A percentile compares a stretch with the other conserved stretches of the same genome.
Evolutionary conservation across 2,329 filamentous ascomycete genomes (phyloP).

Genomic region (Mycosphaerella arachidis): DNA sequence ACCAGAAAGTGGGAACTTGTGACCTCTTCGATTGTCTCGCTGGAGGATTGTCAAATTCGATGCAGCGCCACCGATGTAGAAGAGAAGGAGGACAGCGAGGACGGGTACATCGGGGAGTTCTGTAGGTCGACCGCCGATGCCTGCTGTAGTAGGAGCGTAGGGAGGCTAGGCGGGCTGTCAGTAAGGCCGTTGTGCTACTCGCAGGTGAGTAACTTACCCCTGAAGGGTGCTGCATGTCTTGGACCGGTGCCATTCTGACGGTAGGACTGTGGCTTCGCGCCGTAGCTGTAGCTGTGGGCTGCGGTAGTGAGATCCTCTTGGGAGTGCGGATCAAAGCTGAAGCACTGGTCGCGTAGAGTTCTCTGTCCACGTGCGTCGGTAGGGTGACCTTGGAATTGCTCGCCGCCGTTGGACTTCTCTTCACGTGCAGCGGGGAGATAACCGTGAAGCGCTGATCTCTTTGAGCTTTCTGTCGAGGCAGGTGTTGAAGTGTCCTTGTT

Average conservation of each 20-base stretch:
- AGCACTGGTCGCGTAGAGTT: too few relatives aligned
- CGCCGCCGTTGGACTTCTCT: too few relatives aligned
- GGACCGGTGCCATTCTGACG: background rate
- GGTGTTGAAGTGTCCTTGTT: background rate
- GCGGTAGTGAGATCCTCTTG: too few relatives aligned
- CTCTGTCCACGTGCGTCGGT: too few relatives aligned
- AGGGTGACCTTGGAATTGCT: too few relatives aligned
- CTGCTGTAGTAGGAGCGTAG: conserved; percentile 26
- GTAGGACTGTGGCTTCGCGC: too few relatives aligned
- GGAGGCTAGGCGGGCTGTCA: conserved; percentile 22
- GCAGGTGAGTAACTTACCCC: conserved; percentile 8
- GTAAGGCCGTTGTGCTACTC: background rate
- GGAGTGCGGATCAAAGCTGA: too few relatives aligned
- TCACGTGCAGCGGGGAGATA: too few relatives aligned
- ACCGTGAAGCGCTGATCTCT: background rate
- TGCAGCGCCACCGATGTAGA: conserved; percentile 39
- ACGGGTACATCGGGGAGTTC: conserved; percentile 39
- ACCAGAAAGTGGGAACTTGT: conserved; percentile 40
- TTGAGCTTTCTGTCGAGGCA: background rate
- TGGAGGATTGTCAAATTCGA: conserved; percentile 42
- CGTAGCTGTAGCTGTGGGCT: too few relatives aligned
- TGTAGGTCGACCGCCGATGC: conserved; percentile 36
- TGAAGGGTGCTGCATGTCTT: conserved; percentile 4
- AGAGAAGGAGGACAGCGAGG: conserved; percentile 37
- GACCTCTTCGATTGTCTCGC: conserved; percentile 34